A percentile compares a stretch with the other conserved stretches of the same genome.
These are phyloP conservation scores for Mycena leptocephala DNA, from an alignment of 768 basidiomycete genomes.

Conservation along the genomic window DNA sequence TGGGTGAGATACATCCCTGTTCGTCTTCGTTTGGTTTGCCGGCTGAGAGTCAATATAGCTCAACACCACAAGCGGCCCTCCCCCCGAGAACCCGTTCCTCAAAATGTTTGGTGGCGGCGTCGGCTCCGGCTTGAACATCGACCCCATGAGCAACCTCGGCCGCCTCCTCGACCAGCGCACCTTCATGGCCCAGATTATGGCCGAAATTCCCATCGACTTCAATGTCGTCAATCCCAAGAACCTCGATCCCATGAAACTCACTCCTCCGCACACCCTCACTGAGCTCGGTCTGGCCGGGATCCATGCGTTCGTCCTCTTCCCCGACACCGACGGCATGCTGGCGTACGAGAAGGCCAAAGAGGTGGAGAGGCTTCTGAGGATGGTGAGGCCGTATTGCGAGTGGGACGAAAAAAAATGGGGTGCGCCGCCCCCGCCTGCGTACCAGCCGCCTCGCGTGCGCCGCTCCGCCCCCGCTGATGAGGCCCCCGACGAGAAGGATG, in stretches of 20 bases:
- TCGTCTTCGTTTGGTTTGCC: neutral
- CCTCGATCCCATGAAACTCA: neutral
- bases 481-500: neutral
- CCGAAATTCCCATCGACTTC: neutral
- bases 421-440: neutral
- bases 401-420: neutral
- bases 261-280: neutral
- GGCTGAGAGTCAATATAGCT: neutral
- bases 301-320: neutral
- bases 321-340: neutral
- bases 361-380: constrained; percentile 5
- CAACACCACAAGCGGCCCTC: neutral
- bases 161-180: too few relatives aligned
- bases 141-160: too few relatives aligned
- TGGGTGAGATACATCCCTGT: constrained; percentile 11
- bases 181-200: too few relatives aligned
- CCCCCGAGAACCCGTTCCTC: neutral
- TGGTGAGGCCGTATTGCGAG: constrained; percentile 11
- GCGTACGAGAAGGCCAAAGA: neutral
- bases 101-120: neutral
- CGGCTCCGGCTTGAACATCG: too few relatives aligned
- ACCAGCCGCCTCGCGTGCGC: neutral
- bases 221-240: neutral
- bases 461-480: neutral
- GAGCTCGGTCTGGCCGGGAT: constrained; percentile 6